A percentile compares a stretch with the other conserved stretches of the same genome.
phyloP scores from a whole-genome alignment of 345 rosid species.

The Odontarrhena argentea region DNA sequence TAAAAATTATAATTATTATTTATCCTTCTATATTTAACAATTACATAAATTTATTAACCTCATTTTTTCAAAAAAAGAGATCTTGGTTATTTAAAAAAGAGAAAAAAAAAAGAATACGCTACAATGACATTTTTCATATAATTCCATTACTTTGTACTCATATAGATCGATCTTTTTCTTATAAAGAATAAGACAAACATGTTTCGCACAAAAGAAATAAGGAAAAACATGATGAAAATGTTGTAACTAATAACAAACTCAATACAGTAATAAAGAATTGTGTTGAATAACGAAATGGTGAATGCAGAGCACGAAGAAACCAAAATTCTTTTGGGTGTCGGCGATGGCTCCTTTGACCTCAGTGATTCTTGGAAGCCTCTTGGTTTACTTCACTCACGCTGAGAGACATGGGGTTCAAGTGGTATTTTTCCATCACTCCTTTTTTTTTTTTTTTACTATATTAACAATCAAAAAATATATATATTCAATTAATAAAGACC shows the following conservation, averaged over 20 bases:
- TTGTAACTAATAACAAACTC: neutral
- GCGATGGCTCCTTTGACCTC: conserved; percentile 94
- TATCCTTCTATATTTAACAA: neutral
- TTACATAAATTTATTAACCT: neutral
- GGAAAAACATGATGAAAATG: neutral
- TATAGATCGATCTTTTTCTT: conserved; percentile 18
- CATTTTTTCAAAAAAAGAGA: neutral
- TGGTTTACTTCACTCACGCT: conserved; percentile 82
- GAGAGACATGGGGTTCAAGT: conserved; percentile 96
- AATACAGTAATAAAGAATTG: neutral
- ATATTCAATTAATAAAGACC: neutral
- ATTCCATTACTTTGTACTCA: neutral
- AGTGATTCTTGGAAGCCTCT: conserved; percentile 78
- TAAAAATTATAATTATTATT: neutral
- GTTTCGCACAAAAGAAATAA: too few relatives aligned
- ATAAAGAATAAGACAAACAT: neutral
- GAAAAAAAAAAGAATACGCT: conserved; percentile 12
- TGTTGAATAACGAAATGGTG: conserved; percentile 2
- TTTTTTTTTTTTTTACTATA: neutral
- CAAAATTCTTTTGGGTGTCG: conserved; percentile 80
- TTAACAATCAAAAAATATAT: neutral
- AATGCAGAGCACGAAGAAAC: conserved; percentile 70
- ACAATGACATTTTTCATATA: conserved; percentile 16
- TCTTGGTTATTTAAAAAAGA: neutral
- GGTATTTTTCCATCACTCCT: conserved; percentile 44